These are phyloP conservation scores for Tulasnella sp. DNA, from an alignment of 768 basidiomycete genomes.

Conservation along the genomic window DNA sequence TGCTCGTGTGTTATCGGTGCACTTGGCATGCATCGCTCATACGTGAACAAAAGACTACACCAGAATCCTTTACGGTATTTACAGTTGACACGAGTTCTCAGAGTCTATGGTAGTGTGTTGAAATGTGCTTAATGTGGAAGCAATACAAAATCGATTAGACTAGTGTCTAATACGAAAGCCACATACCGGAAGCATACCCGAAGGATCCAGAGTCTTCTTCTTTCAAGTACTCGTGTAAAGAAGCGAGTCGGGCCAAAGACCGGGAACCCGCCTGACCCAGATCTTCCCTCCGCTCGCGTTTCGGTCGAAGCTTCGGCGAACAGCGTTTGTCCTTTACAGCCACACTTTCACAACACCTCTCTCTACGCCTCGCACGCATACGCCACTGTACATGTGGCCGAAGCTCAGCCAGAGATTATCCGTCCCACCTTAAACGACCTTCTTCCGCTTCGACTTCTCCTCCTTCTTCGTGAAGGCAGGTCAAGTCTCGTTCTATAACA, in stretches of 20 bases:
- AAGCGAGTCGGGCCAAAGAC: too few species aligned
- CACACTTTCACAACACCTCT: not conserved
- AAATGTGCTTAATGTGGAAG: not conserved
- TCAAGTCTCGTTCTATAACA: not conserved
- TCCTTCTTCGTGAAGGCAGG: not conserved
- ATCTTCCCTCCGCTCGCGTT: not conserved
- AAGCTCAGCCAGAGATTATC: slow-evolving; percentile 3
- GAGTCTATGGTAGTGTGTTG: not conserved
- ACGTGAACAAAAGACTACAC: not conserved
- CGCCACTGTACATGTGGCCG: not conserved
- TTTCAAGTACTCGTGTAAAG: too few species aligned
- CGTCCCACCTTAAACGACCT: not conserved
- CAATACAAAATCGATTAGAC: not conserved
- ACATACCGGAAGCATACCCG: not conserved
- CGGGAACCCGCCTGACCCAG: not conserved
- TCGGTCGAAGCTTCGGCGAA: not conserved
- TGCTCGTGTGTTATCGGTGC: not conserved
- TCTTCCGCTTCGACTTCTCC: not conserved
- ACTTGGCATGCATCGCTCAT: not conserved
- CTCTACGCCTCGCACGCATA: not conserved
- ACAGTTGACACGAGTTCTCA: not conserved
- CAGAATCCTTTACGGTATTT: not conserved
- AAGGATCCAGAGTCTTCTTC: not conserved
- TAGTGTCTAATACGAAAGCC: not conserved
- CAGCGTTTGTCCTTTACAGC: not conserved